Base-by-base conservation (phyloP, 2,329 filamentous ascomycete species). In the Colletotrichum sp. region DNA sequence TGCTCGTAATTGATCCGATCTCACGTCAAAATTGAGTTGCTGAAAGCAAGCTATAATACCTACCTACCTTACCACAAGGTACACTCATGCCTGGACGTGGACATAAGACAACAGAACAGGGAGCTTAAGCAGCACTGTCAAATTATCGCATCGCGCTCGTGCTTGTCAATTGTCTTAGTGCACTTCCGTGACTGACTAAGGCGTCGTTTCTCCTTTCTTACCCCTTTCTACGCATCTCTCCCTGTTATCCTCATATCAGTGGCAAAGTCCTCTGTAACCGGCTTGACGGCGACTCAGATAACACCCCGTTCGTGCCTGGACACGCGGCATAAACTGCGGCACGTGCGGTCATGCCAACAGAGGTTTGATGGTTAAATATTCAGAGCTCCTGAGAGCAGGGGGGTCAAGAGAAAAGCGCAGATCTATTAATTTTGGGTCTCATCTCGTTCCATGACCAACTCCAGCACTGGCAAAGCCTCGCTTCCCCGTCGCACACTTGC, bases 391-490 rank as follows among this genome's bases (percentile, higher is more conserved):
- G 9, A n/a, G 18, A 44, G 39, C 8, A n/a, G 18, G 39, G 8
- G 8, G 36, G 15, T 16, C 24, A 55, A 63, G 39, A n/a, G 30
- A 67, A 68, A 75, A 34, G 44, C 57, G 24, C 68, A 57, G 36
- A 30, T 75, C 73, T 75, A 75, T 73, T 75, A 75, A 68, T 72
- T 65, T 75, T 75, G 69, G 36, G 57, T 26, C 63, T 24, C 57
- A 36, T 68, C 30, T 57, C 64, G 24, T 32, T 68, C 59, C 57
- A 10, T 34, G 9, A 44, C 39, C 30, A 48, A 75, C 70, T 68
- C 72, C 69, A 64, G 32, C n/a, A 68, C 32, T 44, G 30, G 26
- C 26, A 22, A 39, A 63, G n/a, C 57, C 34, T 48, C 9, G 10
- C 18, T 12, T 10, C 16, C 34, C 44, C 16, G 8, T 16, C 22